Evolutionary conservation across 805 yeast species (phyloP), one percentile per base, ranked within the genome.

Genomic region (Starmerella davenportii): DNA sequence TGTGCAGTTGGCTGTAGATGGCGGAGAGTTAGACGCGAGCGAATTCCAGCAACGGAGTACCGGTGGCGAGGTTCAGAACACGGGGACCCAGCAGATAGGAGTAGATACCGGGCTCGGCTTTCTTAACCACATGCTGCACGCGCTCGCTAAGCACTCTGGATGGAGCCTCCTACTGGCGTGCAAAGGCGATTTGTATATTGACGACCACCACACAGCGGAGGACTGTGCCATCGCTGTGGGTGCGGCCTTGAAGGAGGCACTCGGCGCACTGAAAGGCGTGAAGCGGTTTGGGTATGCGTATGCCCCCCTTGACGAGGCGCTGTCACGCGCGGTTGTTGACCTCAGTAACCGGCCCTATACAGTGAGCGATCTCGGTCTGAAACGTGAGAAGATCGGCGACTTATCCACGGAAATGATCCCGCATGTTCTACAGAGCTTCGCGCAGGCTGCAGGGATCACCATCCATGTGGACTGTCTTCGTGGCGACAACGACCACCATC

Each of bases 281-380:
- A 80, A 81, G 58, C 69, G 98, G 50, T 90, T 87, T 54, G 98
- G 98, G 14, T 54, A 69, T 32, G 98, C 87, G 1, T 87, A 74
- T 63, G 96, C 95, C 5, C 98, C 98, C 2, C 65, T 90, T 41
- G 98, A 90, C 57, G 98, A 90, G 62, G 95, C 98, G 0, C 66
- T 90, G 42, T 75, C 92, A 43, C 66, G 98, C 38, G 94, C 95
- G 0, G 98, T 90, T n/a, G 82, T 90, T 8, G 98, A 90, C 53
- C 64, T 90, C 43, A 80, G 94, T 15, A 84, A 84, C 57, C 69
- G 98, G 49, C 96, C 98, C 2, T 85, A 61, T 59, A 92, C 95
- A 1, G 90, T 81, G 15, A 66, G 84, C 30, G 94, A 90, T 29
- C 65, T 90, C 43, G 95, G 94, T 1, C 68, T 90, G 53, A 79